Base-by-base conservation (phyloP, 352 stramenopile genomes). In the Pythium sp. region DNA sequence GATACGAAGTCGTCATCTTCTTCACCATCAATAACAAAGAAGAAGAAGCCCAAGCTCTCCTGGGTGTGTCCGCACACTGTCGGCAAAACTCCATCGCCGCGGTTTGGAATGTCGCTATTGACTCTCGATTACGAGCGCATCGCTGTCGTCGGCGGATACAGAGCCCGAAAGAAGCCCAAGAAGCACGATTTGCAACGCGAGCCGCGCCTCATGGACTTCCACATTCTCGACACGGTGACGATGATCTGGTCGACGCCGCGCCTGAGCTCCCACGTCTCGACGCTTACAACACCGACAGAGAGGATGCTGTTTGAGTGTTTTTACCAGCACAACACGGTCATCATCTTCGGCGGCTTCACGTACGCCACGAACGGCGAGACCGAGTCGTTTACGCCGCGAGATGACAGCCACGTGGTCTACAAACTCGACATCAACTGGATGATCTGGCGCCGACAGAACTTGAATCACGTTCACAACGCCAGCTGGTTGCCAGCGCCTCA, bases 391-490 rank as follows among this genome's bases (percentile, higher is more conserved):
- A 72, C 64, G 14, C 41, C 63, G 5, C 77, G 72, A 8, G 57
- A 72, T 24, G 78, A 86, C 22, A 46, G 73, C 5, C 68, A 69
- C 0, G 61, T 68, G 47, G 46, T 91, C 24, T 93, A 84, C 71
- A 90, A 85, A 34, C 76, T 93, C 36, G 80, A 91, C 41, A 38
- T 89, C 28, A 67, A 72, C 15, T 77, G 72, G 46, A 91, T 93
- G 83, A 89, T 93, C 67, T 93, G 85, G 82, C 78, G 82, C 6
- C 71, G 73, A 2, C 80, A 90, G 36, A 26, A 11, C 32, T 14
- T 61, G 11, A 22, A 11, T 60, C 2, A 12, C 36, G 47, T 36
- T 26, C 2, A 5, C 2, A 15, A 36, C 18, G 24, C 6, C 38
- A 7, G 11, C 3, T 65, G 65, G 24, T 24, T 74, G 18, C 76